Base-by-base conservation (phyloP, 306 rosid genomes). In the Rosa persica region DNA sequence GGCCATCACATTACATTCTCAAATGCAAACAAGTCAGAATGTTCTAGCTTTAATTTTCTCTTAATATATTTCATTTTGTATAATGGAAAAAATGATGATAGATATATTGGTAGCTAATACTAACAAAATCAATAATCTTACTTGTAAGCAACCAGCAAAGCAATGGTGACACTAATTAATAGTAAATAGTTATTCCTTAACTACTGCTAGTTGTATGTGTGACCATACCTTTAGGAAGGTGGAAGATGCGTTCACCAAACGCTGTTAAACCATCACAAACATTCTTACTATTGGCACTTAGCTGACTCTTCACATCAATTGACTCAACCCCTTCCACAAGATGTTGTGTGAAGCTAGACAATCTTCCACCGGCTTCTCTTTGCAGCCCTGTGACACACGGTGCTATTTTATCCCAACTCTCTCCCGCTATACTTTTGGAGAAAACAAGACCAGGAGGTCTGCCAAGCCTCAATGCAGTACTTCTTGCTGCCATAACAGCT, bases 401-500 rank as follows among this genome's bases (percentile, higher is more conserved):
- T 65, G 72, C 76, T 80, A 80, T 76, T 76, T 65, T 78, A 67
- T 78, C 85, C 91, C 88, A 85, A 40, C 83, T 80, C 82, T 82
- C 80, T 68, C 79, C 77, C 27, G 70, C 77, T 65, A 77, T 44
- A 80, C 49, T 62, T 55, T 70, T 85, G n/a, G 79, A 25, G 42
- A 84, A 79, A 73, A 73, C 83, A 77, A 74, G 40, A 82, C 81
- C 80, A 65, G 66, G 76, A 25, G 86, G 84, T 76, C 78, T 83
- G 68, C 84, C 87, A 76, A 87, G 57, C 76, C 83, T 88, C 78
- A 70, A 19, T 58, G 87, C 90, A 47, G 84, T 84, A 77, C 76
- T 86, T 79, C 85, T 84, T 27, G 93, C 73, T 69, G 93, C 89
- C 89, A 84, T 54, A 78, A 85, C 49, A 70, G 85, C 96, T 90